Base-by-base conservation (phyloP, 108 stramenopile genomes). In the Skeletonema tropicum region DNA sequence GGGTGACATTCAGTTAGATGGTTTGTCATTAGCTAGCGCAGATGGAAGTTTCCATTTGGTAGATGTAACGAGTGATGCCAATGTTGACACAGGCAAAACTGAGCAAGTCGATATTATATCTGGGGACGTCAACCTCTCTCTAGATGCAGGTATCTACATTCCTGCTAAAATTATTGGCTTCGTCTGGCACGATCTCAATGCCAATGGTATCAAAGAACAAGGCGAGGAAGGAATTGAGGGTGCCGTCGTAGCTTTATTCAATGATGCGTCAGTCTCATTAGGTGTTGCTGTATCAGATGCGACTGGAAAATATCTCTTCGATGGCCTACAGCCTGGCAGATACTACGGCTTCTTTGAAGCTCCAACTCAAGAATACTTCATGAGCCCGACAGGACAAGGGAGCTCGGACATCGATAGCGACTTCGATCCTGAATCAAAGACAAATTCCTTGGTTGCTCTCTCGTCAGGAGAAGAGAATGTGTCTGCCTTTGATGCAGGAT, bases 91-190 rank as follows among this genome's bases (percentile, higher is more conserved):
- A 46, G 58, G 67, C 55, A 57, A 52, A 46, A 75, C 74, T 21
- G 49, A 58, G 32, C 69, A 73, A 41, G 52, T 70, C 17, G 39
- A 52, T 55, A 46, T 81, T 35, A 23, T 60, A 15, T 68, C 73
- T 52, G 80, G 80, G 10, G 52, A 55, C 23, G 23, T 31, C 64
- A 69, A 66, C 75, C 80, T 8, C 39, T 61, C 46, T 5, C 74
- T 81, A 45, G 74, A 75, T 55, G 73, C 74, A 17, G 80, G 80
- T 41, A 48, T 81, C 2, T 81, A 71, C 30, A 29, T 81, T 5
- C 74, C 80, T 21, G 80, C 80, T 3, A 74, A 62, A n/a, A 74
- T 81, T 57, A 66, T 64, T 19, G 64, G 74, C 52, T 55, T 55
- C 52, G 52, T 55, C 14, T 81, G 68, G 68, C 64, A 81, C 30